phyloP scores from a whole-genome alignment of 148 eudicot species.

The Rhododendron ovatum region DNA sequence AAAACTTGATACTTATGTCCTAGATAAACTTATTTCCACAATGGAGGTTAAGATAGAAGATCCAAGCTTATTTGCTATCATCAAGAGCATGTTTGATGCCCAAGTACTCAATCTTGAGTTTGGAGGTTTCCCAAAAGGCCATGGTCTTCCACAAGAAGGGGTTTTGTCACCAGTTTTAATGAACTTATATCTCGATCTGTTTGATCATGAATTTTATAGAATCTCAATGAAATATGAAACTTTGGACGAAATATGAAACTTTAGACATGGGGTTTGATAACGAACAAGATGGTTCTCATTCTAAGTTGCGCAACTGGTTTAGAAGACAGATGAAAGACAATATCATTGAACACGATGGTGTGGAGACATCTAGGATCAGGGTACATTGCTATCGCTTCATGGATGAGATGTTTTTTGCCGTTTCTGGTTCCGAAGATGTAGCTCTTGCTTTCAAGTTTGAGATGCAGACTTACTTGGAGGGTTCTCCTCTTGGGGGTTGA shows the following conservation, averaged over 20 bases:
- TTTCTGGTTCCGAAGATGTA: slow-evolving; percentile 66
- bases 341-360: slow-evolving; percentile 7
- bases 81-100: slow-evolving; percentile 62
- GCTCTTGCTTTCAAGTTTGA: slow-evolving; percentile 59
- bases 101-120: slow-evolving; percentile 75
- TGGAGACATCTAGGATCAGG: slow-evolving; percentile 32
- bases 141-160: slow-evolving; percentile 96
- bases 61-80: slow-evolving; percentile 37
- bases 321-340: slow-evolving; percentile 61
- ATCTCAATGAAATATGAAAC: slow-evolving; percentile 80
- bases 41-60: slow-evolving; percentile 70
- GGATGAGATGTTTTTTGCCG: slow-evolving; percentile 81
- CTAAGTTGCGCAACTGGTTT: slow-evolving; percentile 82
- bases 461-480: slow-evolving; percentile 43
- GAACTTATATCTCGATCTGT: slow-evolving; percentile 78
- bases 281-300: slow-evolving; percentile 40
- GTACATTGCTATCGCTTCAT: slow-evolving; percentile 73
- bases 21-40: slow-evolving; percentile 43
- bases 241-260: slow-evolving; percentile 65
- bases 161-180: slow-evolving; percentile 68
- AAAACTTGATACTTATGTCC: slow-evolving; percentile 49
- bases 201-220: slow-evolving; percentile 64
- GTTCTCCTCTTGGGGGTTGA: slow-evolving; percentile 53
- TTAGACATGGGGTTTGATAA: slow-evolving; percentile 18
- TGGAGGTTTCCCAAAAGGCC: slow-evolving; percentile 85